Evolutionary conservation across 306 rosid species (phyloP).

Genomic region (Carpinus fangiana): DNA sequence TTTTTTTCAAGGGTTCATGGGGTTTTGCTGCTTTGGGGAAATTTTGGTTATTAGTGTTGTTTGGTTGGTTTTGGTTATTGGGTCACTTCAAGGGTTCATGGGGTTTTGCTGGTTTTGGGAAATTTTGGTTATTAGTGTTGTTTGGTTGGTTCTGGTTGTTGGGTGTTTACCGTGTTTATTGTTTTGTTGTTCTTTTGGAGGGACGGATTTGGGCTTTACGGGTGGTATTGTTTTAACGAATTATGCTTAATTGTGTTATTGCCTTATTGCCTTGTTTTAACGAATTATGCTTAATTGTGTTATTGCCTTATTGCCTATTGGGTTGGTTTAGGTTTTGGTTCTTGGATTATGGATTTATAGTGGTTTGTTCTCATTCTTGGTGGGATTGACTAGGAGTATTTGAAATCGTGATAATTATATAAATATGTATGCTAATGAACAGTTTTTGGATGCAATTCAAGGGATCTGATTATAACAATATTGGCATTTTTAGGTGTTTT

Average conservation of each 20-base stretch:
- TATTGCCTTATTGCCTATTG: too few species aligned
- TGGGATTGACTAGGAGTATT: not conserved
- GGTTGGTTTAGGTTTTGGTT: not conserved
- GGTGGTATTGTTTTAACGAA: not conserved
- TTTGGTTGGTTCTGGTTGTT: not conserved
- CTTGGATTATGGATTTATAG: not conserved
- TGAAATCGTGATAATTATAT: not conserved
- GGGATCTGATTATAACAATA: too few species aligned
- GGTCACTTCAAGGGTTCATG: too few species aligned
- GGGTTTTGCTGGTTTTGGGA: not conserved
- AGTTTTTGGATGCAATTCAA: not conserved
- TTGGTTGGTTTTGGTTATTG: too few species aligned
- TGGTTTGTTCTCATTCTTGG: not conserved
- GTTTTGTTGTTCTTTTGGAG: not conserved
- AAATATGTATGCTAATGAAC: not conserved
- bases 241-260: too few species aligned
- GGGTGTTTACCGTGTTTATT: not conserved
- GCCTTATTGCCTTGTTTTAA: too few species aligned
- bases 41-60: too few species aligned
- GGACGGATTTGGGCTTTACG: not conserved
- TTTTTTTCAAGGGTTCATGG: not conserved
- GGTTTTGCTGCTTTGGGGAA: not conserved
- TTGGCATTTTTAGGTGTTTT: too few species aligned
- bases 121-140: not conserved
- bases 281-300: not conserved